These are phyloP conservation scores for Styphnolobium japonicum DNA, from an alignment of 306 rosid genomes.

Conservation along the genomic window DNA sequence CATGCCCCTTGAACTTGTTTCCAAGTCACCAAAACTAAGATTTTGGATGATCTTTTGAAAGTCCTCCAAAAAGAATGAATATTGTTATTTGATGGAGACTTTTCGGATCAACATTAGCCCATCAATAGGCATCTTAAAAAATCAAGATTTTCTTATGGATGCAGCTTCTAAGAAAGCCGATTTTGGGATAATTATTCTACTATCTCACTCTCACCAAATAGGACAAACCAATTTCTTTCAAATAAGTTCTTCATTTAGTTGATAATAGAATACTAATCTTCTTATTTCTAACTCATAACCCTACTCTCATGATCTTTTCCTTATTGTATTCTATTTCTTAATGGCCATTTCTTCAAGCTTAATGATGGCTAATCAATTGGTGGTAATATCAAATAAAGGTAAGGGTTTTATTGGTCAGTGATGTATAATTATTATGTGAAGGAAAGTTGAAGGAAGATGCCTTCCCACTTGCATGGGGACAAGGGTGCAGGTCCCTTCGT, in stretches of 20 bases:
- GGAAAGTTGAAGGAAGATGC: slow-evolving; percentile 26
- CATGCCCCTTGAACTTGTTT: slow-evolving; percentile 44
- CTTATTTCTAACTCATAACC: too few relatives aligned
- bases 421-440: not conserved
- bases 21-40: slow-evolving; percentile 35
- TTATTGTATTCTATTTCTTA: too few relatives aligned
- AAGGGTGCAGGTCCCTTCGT: slow-evolving; percentile 28
- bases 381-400: not conserved
- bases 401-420: not conserved
- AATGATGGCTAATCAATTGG: not conserved
- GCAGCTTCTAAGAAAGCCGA: slow-evolving; percentile 44
- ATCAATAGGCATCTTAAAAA: slow-evolving; percentile 35
- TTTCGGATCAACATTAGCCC: not conserved
- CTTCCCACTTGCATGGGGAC: slow-evolving; percentile 33
- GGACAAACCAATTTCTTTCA: slow-evolving; percentile 2
- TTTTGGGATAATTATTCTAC: not conserved
- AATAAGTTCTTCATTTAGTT: too few relatives aligned
- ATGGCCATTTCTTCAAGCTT: not conserved
- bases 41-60: slow-evolving; percentile 39
- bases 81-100: slow-evolving; percentile 15
- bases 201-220: not conserved
- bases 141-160: not conserved
- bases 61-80: slow-evolving; percentile 41
- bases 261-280: too few relatives aligned
- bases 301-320: too few relatives aligned